Conservation (phyloP, 1,284 basidiomycete genomes). For the Ceratobasidium sp. region DNA sequence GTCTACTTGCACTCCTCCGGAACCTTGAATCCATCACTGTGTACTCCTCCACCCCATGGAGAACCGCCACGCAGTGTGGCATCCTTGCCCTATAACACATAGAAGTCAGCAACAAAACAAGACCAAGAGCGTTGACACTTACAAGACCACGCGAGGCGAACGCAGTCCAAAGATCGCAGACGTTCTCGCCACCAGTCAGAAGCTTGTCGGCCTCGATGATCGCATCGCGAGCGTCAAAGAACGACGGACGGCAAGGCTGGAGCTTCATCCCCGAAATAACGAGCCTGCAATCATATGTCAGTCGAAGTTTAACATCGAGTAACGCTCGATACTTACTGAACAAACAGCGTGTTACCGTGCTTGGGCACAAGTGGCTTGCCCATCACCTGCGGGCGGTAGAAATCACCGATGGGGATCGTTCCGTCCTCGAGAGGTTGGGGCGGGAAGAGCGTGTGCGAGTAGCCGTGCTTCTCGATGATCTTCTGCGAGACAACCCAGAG, state of each 20-base stretch:
- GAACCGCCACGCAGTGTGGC: conserved; percentile 81
- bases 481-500: conserved; percentile 87
- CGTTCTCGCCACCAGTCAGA: conserved; percentile 93
- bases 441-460: conserved; percentile 83
- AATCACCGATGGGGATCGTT: conserved; percentile 75
- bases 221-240: conserved; percentile 93
- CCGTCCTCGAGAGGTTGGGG: conserved; percentile 75
- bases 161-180: conserved; percentile 89
- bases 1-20: conserved; percentile 37
- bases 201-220: conserved; percentile 94
- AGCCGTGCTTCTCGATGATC: conserved; percentile 86
- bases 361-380: conserved; percentile 82
- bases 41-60: conserved; percentile 94
- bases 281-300: conserved; percentile 62
- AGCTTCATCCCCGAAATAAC: conserved; percentile 95
- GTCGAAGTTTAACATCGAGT: neutral
- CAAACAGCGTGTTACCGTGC: conserved; percentile 89
- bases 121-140: conserved; percentile 15
- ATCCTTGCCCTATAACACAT: conserved; percentile 67
- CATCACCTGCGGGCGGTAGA: conserved; percentile 71
- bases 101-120: neutral
- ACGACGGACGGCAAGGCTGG: conserved; percentile 90
- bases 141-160: conserved; percentile 85
- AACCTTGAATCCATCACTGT: conserved; percentile 56
- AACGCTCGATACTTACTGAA: conserved; percentile 69